Conservation (phyloP, 2,329 filamentous ascomycete species). For the Pseudogymnoascus sp. region DNA sequence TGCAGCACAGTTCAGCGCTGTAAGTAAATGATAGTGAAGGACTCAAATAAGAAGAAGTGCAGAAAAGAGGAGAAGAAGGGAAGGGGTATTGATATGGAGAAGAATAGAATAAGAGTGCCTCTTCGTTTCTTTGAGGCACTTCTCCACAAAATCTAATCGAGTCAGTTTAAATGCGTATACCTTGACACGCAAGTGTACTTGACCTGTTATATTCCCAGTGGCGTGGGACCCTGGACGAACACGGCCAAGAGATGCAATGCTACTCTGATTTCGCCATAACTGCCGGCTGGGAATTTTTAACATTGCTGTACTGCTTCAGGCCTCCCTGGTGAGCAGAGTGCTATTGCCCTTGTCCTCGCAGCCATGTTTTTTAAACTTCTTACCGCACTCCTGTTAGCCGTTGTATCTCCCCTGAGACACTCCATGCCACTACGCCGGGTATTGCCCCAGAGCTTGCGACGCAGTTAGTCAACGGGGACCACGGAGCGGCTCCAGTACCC, state of each 20-base stretch:
- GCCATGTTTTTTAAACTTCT: not conserved
- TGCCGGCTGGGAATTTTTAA: constrained; percentile 1
- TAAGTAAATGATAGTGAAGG: not conserved
- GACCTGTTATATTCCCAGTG: not conserved
- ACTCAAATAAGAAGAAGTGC: not conserved
- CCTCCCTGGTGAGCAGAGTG: not conserved
- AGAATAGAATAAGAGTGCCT: not conserved
- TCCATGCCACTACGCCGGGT: not conserved
- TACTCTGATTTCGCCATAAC: not conserved
- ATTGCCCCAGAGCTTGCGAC: not conserved
- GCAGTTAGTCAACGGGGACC: not conserved
- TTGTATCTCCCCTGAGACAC: not conserved
- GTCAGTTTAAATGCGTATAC: not conserved
- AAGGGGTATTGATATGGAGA: constrained; percentile 3
- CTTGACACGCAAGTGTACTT: not conserved
- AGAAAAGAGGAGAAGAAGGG: not conserved
- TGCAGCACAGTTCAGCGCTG: constrained; percentile 6
- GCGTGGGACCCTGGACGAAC: not conserved
- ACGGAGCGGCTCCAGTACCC: not conserved
- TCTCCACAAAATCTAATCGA: not conserved
- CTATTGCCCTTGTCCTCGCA: not conserved
- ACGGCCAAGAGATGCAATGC: not conserved
- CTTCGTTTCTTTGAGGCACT: not conserved
- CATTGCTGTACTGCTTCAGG: not conserved
- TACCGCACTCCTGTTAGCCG: not conserved